phyloP scores from a whole-genome alignment of 2,329 filamentous ascomycete species.

The Clonostachys byssicola region DNA sequence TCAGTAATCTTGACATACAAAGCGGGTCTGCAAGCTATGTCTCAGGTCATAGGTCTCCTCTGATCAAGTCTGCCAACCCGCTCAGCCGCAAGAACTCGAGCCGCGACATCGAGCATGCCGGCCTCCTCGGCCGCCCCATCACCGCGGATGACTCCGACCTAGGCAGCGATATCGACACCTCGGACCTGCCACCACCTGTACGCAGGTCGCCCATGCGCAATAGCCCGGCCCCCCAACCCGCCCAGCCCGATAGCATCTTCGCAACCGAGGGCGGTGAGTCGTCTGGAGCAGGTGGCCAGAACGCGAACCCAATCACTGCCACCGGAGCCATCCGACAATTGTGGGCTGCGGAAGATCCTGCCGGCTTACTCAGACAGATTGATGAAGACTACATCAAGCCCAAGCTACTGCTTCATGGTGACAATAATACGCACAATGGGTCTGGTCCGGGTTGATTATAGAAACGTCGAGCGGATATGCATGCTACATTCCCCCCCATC shows the following conservation, averaged over 20 bases:
- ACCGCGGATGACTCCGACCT: slow-evolving; percentile 53
- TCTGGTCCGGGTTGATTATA: too few relatives aligned
- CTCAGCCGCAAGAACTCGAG: slow-evolving; percentile 49
- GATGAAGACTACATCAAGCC: slow-evolving; percentile 98
- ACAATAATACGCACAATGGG: slow-evolving; percentile 7
- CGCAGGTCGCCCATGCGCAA: slow-evolving; percentile 30
- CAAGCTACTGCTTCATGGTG: slow-evolving; percentile 76
- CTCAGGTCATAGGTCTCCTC: slow-evolving; percentile 48
- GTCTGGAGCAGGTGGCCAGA: neutral
- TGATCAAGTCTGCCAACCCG: slow-evolving; percentile 24
- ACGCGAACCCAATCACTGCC: slow-evolving; percentile 55
- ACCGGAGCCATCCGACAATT: slow-evolving; percentile 76
- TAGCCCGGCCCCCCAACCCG: slow-evolving; percentile 12
- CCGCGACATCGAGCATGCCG: slow-evolving; percentile 48
- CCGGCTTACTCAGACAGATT: slow-evolving; percentile 83
- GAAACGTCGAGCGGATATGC: too few relatives aligned
- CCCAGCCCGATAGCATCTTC: slow-evolving; percentile 17
- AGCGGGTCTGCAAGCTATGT: slow-evolving; percentile 40
- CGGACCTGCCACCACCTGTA: slow-evolving; percentile 61
- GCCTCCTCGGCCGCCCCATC: slow-evolving; percentile 41
- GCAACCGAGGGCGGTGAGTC: slow-evolving; percentile 21
- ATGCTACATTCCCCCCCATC: too few relatives aligned
- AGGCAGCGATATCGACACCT: slow-evolving; percentile 61
- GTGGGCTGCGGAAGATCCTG: slow-evolving; percentile 81
- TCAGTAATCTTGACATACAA: slow-evolving; percentile 42